phyloP scores from a whole-genome alignment of 495 filamentous ascomycete species.

The Penicillium steckii region DNA sequence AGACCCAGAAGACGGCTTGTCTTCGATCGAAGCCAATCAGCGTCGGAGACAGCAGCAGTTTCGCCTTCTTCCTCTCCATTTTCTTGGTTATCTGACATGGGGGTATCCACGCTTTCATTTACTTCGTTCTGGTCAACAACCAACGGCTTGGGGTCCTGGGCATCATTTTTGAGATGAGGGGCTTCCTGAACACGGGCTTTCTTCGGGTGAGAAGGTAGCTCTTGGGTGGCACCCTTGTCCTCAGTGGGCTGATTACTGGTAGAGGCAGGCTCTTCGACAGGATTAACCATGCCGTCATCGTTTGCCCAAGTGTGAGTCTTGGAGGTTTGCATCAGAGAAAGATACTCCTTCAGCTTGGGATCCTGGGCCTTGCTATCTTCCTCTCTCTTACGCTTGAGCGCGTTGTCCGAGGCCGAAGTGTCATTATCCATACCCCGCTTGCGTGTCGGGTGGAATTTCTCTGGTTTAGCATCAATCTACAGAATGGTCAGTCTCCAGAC shows the following conservation, averaged over 20 bases:
- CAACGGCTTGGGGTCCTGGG: slow-evolving; percentile 24
- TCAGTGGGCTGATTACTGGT: slow-evolving; percentile 26
- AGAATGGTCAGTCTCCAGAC: slow-evolving; percentile 46
- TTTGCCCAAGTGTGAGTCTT: slow-evolving; percentile 68
- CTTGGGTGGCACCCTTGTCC: slow-evolving; percentile 26
- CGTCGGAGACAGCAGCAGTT: slow-evolving; percentile 51
- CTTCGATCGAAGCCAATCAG: slow-evolving; percentile 89
- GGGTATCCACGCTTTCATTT: slow-evolving; percentile 17
- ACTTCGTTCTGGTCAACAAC: slow-evolving; percentile 21
- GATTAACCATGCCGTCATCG: slow-evolving; percentile 47
- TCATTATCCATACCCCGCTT: slow-evolving; percentile 29
- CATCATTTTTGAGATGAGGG: slow-evolving; percentile 1
- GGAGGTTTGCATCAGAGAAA: slow-evolving; percentile 76
- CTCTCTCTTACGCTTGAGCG: slow-evolving; percentile 58
- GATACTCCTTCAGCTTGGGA: slow-evolving; percentile 80
- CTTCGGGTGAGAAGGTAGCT: slow-evolving; percentile 44
- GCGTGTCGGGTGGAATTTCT: slow-evolving; percentile 33
- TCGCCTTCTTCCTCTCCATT: slow-evolving; percentile 16
- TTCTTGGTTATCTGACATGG: slow-evolving; percentile 8
- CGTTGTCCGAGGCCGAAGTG: slow-evolving; percentile 15
- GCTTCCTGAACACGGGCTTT: slow-evolving; percentile 34
- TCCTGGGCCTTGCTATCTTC: slow-evolving; percentile 52
- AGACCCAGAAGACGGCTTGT: slow-evolving; percentile 89
- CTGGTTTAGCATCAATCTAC: slow-evolving; percentile 42
- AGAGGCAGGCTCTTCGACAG: slow-evolving; percentile 19